phyloP scores from a whole-genome alignment of 2,329 filamentous ascomycete species.

The Aspergillus niger region DNA sequence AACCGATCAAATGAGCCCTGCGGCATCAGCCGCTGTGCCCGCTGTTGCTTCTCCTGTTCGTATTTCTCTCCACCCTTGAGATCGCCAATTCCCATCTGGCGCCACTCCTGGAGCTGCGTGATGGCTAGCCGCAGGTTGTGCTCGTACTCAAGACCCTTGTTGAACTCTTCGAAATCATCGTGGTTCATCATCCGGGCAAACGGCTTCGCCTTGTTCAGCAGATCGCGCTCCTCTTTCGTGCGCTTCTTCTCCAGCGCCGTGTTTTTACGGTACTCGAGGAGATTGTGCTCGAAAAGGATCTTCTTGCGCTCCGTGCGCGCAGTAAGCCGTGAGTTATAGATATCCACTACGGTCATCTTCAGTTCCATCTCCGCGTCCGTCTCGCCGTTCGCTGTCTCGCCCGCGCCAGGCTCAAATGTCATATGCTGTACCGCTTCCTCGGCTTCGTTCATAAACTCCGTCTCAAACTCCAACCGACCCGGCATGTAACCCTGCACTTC shows the following conservation, averaged over 20 bases:
- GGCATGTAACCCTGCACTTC: conserved; percentile 99
- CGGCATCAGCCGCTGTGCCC: conserved; percentile 66
- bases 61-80: conserved; percentile 87
- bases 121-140: conserved; percentile 90
- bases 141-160: conserved; percentile 83
- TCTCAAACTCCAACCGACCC: conserved; percentile 94
- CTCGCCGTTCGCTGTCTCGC: conserved; percentile 83
- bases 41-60: conserved; percentile 79
- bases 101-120: conserved; percentile 89
- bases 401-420: conserved; percentile 96
- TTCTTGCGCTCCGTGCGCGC: conserved; percentile 92
- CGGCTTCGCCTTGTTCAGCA: conserved; percentile 90
- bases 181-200: conserved; percentile 97
- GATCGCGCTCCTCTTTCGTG: conserved; percentile 89
- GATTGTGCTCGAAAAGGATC: conserved; percentile 91
- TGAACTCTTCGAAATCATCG: conserved; percentile 83
- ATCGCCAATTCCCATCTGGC: conserved; percentile 78
- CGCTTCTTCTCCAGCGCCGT: conserved; percentile 87
- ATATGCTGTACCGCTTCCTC: conserved; percentile 98
- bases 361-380: conserved; percentile 95
- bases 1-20: conserved; percentile 86
- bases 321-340: conserved; percentile 91
- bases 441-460: conserved; percentile 94
- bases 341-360: conserved; percentile 97
- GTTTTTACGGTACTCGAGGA: conserved; percentile 93